Evolutionary conservation across 169 alveolate species (phyloP), one percentile per base, ranked within the genome.

Genomic region (Babesia ovata): DNA sequence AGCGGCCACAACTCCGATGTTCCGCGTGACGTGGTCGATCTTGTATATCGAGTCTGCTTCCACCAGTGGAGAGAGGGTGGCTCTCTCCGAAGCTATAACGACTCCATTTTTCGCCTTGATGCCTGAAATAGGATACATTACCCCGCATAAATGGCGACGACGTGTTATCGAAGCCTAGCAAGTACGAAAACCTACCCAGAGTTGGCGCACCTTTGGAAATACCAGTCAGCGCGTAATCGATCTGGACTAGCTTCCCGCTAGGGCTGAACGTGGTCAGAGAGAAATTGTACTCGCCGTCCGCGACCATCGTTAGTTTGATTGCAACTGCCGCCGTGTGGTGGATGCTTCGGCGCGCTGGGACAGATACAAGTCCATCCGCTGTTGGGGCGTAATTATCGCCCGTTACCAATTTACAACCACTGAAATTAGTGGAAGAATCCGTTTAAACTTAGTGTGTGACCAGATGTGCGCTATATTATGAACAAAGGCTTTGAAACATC

Each of bases 171-270:
- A 42, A 4, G 26, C 61, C 29, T 28, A 16, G 26, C 59, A 21
- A n/a, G 17, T 29, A n/a, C 39, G 45, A 39, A 11, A 24, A 22
- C 82, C 19, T 65, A 89, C 94, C 99, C 69, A 97, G 86, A 2
- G 98, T 95, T 13, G 99, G 98, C 42, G 96, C 97, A 58, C 99
- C 99, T 44, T 94, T 94, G 48, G 95, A 93, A 8, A 96, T 98
- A 39, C 98, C 99, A 65, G 96, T 96, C 70, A 97, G 93, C 21
- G 99, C 99, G 81, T 97, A 95, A 83, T 97, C 99, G 57, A 98
- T 96, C 88, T 97, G 98, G 53, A 95, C 96, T 54, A 98, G 96
- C 82, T 96, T 96, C 33, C 99, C 99, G 48, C 96, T 90, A 45
- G 98, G 97, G 53, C 98, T 91, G 92, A 96, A 96, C 44, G 99